Base-by-base conservation (phyloP, 805 yeast species). In the Clavispora santaluciae region DNA sequence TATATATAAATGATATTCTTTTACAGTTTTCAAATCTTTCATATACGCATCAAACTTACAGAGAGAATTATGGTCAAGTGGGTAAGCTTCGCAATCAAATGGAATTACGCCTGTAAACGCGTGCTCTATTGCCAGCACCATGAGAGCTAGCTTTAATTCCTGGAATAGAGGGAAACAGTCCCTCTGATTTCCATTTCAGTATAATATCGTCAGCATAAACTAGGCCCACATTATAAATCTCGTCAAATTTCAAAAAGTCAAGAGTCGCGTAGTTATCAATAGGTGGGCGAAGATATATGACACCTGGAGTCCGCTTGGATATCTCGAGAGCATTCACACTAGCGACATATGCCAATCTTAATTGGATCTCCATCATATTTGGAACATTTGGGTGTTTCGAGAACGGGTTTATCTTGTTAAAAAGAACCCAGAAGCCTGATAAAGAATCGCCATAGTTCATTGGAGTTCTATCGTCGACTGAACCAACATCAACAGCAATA, bases 401-500 rank as follows among this genome's bases (percentile, higher is more conserved):
- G 55, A 91, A 90, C 6, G 96, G 95, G 56, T 93, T 91, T 81
- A 90, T 79, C 36, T 95, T 71, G 61, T 89, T 89, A 42, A 87
- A 61, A 5, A 93, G 54, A 6, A 87, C 96, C 96, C 98, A 90
- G 28, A 83, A 69, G 1, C 99, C 99, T 43, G 93, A 85, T 37
- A 93, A 67, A 0, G 97, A 82, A 56, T 91, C 98, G 2, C 99
- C 98, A 60, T 88, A 93, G 33, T 73, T 70, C 90, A 87, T 79
- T 5, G 93, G 91, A 0, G 95, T 81, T 38, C 91, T 73, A 53
- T 90, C 98, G 58, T 93, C 98, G 4, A 82, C 85, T 1, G 96
- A 85, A 0, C 99, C 99, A 28, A 91, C 99, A 62, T 91, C 99
- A 12, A 89, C 90, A 0, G 99, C 98, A 56, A 93, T 79, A 13